Percentiles rank a stretch among this genome's conserved stretches.
phyloP scores from a whole-genome alignment of 306 rosid genomes.

The Heteromeles arbutifolia region DNA sequence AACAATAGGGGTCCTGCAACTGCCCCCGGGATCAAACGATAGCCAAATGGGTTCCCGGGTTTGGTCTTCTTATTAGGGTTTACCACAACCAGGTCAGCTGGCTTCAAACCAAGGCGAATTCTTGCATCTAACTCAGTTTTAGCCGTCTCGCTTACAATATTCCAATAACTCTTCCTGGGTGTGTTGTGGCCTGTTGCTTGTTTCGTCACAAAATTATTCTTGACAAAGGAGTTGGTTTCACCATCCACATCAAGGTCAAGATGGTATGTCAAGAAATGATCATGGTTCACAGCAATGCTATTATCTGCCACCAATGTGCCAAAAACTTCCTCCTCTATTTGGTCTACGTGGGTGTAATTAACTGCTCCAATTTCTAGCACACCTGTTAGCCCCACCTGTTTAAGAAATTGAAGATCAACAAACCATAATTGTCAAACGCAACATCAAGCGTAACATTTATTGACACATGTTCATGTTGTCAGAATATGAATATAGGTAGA shows the following conservation, averaged over 20 bases:
- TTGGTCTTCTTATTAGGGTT: constrained; percentile 47
- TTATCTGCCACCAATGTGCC: constrained; percentile 45
- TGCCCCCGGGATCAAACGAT: constrained; percentile 36
- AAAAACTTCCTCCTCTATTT: constrained; percentile 31
- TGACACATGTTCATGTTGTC: neutral
- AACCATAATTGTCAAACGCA: neutral
- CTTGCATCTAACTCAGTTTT: constrained; percentile 38
- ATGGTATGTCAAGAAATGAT: constrained; percentile 46
- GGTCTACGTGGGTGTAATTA: constrained; percentile 21
- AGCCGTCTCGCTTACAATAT: constrained; percentile 6
- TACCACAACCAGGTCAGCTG: constrained; percentile 35
- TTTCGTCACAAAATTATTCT: constrained; percentile 30
- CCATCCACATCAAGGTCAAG: constrained; percentile 60
- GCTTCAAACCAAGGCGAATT: constrained; percentile 22
- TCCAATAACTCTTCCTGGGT: constrained; percentile 56
- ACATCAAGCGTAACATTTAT: neutral
- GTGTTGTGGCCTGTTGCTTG: constrained; percentile 24
- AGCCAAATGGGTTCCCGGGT: constrained; percentile 38
- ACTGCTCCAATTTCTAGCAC: constrained; percentile 34
- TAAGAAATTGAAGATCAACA: neutral
- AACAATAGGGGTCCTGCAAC: constrained; percentile 28
- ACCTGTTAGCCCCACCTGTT: constrained; percentile 46
- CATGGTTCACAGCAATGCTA: constrained; percentile 51
- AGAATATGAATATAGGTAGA: neutral
- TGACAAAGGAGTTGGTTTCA: constrained; percentile 42